Evolutionary conservation across 495 filamentous ascomycete species (phyloP), one percentile per base, ranked within the genome.

Genomic region (Penicillium odoratum): DNA sequence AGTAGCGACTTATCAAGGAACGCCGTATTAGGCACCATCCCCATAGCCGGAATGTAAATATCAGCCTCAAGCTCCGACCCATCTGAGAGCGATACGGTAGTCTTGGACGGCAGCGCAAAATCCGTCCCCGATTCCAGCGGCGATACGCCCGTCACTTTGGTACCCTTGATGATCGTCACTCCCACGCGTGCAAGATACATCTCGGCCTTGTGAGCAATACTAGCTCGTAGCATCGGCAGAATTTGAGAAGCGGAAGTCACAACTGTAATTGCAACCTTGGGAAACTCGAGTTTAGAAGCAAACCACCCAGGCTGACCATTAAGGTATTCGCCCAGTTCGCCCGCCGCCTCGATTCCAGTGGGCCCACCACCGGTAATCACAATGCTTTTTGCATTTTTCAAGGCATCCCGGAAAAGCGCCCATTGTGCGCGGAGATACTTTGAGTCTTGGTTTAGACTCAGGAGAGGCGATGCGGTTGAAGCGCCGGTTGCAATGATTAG

Each of bases 291-390:
- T 47, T 64, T 68, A 30, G 59, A 56, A 26, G 42, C 50, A 47
- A 75, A 70, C 65, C 67, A 71, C 1, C 68, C 66, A 0, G 67
- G 30, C 3, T 55, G 63, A 3, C 78, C 78, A 55, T 83, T 84
- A 7, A 83, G 69, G 56, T 74, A 68, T 45, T 81, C 78, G 44
- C 75, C 60, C 6, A 83, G 67, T 57, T 83, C 81, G n/a, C 80
- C 81, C 2, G 81, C 81, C 1, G 71, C 75, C 55, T 84, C 81
- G 16, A 80, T 55, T 0, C 69, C 74, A 0, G 69, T 60, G 0
- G 77, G 69, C 0, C 75, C 74, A 7, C 73, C 77, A 15, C 75
- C 74, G 29, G 68, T 71, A 48, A 83, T 74, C 31, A 82, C 64
- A 26, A 83, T 76, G 9, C 51, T 64, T 40, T 75, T 76, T 3